A percentile compares a stretch with the other conserved stretches of the same genome.
phyloP scores from a whole-genome alignment of 2,329 filamentous ascomycete genomes.

The Plenodomus biglobosus region DNA sequence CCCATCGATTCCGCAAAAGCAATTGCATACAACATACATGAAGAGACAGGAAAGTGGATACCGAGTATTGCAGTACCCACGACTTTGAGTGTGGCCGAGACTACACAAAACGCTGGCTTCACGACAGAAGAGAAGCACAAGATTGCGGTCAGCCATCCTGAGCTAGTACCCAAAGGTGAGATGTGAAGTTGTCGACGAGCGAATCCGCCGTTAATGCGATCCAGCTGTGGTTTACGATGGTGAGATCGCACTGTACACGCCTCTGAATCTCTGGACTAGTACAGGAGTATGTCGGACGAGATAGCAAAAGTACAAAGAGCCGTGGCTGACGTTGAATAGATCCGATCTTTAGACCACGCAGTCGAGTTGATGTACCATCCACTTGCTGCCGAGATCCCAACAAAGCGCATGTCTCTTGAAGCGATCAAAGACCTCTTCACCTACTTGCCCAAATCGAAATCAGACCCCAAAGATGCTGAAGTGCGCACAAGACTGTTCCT shows the following conservation, averaged over 20 bases:
- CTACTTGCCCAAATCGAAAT: constrained; percentile 55
- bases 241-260: constrained; percentile 55
- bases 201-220: constrained; percentile 19
- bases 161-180: constrained; percentile 46
- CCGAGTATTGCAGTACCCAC: constrained; percentile 45
- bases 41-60: constrained; percentile 43
- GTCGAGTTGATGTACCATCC: constrained; percentile 59
- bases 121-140: constrained; percentile 55
- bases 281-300: constrained; percentile 45
- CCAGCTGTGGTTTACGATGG: constrained; percentile 57
- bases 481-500: constrained; percentile 56
- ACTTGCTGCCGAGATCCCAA: constrained; percentile 53
- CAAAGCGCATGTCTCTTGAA: constrained; percentile 50
- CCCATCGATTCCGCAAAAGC: constrained; percentile 54
- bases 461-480: constrained; percentile 51
- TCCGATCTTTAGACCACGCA: constrained; percentile 59
- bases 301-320: background rate
- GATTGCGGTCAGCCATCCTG: constrained; percentile 51
- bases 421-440: constrained; percentile 55
- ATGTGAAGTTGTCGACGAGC: background rate
- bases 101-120: constrained; percentile 56
- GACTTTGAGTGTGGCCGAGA: constrained; percentile 56
- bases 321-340: constrained; percentile 20
- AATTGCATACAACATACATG: constrained; percentile 43
- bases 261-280: constrained; percentile 53